Percentiles rank a stretch among this genome's conserved stretches.
Evolutionary conservation across 2,329 filamentous ascomycete species (phyloP).

Genomic region (Talaromyces sp.): DNA sequence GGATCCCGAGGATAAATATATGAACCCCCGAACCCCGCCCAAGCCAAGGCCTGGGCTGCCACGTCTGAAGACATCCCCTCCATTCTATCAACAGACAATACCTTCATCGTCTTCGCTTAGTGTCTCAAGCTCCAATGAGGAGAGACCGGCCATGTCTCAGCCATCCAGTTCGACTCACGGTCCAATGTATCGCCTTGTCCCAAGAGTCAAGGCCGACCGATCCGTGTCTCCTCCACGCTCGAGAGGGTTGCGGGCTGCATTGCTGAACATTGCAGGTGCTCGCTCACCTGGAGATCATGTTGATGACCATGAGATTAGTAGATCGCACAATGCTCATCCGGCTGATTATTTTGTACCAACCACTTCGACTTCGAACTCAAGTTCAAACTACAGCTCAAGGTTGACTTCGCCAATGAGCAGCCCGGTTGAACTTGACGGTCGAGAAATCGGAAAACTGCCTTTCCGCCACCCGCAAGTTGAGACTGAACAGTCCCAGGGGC

Average conservation of each 20-base stretch:
- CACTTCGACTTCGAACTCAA: constrained; percentile 13
- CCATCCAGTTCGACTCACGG: constrained; percentile 31
- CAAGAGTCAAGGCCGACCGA: constrained; percentile 34
- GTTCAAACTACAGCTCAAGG: constrained; percentile 21
- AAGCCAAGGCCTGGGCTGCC: constrained; percentile 43
- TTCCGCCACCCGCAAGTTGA: constrained; percentile 24
- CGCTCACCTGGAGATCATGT: constrained; percentile 25
- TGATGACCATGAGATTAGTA: constrained; percentile 17
- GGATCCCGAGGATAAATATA: constrained; percentile 73
- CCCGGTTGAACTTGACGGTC: not conserved
- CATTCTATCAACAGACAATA: constrained; percentile 27
- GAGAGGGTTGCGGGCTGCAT: constrained; percentile 38
- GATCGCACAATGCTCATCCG: not conserved
- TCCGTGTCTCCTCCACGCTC: constrained; percentile 40
- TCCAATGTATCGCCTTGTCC: constrained; percentile 26
- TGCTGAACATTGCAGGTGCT: constrained; percentile 35
- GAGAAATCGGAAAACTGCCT: constrained; percentile 20
- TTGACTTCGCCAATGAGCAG: constrained; percentile 18
- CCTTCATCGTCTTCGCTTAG: constrained; percentile 29
- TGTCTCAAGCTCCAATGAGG: constrained; percentile 28
- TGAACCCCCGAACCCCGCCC: constrained; percentile 63
- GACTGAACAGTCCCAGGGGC: constrained; percentile 14
- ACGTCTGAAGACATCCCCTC: constrained; percentile 48
- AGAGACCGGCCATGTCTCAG: constrained; percentile 36
- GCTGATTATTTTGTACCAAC: not conserved